These are phyloP conservation scores for Pseudohalonectria lignicola DNA, from an alignment of 2,329 filamentous ascomycete species.

Conservation along the genomic window DNA sequence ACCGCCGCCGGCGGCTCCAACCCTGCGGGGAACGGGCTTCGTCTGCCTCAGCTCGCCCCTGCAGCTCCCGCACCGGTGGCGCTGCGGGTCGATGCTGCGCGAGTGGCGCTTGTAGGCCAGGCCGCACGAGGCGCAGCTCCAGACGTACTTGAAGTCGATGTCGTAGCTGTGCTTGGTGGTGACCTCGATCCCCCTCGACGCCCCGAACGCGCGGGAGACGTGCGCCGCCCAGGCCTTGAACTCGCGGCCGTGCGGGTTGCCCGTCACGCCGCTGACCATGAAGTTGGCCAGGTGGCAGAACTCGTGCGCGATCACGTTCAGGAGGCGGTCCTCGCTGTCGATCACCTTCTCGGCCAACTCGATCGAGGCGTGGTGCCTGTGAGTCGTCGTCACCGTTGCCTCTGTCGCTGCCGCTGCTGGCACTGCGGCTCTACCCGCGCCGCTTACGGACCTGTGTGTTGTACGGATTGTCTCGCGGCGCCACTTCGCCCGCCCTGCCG, in stretches of 20 bases:
- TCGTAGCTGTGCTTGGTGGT: slow-evolving; percentile 85
- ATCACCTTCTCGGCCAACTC: slow-evolving; percentile 87
- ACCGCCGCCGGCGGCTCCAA: slow-evolving; percentile 7
- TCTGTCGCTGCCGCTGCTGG: slow-evolving; percentile 6
- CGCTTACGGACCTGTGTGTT: slow-evolving; percentile 7
- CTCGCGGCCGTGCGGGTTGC: slow-evolving; percentile 12
- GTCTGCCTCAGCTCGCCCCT: slow-evolving; percentile 61
- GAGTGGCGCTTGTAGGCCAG: slow-evolving; percentile 74
- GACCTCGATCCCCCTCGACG: slow-evolving; percentile 56
- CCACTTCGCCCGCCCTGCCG: slow-evolving; percentile 68
- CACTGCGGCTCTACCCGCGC: slow-evolving; percentile 11
- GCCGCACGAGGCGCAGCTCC: slow-evolving; percentile 62
- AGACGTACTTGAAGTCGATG: slow-evolving; percentile 88
- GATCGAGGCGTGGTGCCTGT: slow-evolving; percentile 61
- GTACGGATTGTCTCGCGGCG: slow-evolving; percentile 43
- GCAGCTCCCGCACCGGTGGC: slow-evolving; percentile 70
- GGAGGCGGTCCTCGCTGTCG: slow-evolving; percentile 60
- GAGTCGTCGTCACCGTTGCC: slow-evolving; percentile 7
- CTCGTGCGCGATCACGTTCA: slow-evolving; percentile 92
- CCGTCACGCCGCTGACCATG: slow-evolving; percentile 55
- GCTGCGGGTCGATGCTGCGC: slow-evolving; percentile 65
- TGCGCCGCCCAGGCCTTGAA: slow-evolving; percentile 13
- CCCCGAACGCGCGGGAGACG: slow-evolving; percentile 43
- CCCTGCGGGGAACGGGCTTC: slow-evolving; percentile 59
- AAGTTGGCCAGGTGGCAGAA: slow-evolving; percentile 93